These are phyloP conservation scores for Erucastrum elatum DNA, from an alignment of 345 rosid genomes.

Conservation along the genomic window DNA sequence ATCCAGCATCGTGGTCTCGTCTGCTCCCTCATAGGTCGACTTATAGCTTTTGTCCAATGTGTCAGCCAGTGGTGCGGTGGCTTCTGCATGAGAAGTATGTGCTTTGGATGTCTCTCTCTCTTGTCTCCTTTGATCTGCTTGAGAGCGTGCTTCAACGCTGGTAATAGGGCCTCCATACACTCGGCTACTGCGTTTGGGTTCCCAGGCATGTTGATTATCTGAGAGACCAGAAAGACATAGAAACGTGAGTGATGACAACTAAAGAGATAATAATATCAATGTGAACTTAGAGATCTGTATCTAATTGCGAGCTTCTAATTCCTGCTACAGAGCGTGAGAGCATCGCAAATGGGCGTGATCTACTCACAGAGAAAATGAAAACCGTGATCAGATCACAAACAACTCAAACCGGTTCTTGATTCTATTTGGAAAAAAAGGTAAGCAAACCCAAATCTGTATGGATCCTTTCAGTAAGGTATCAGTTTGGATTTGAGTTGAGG, in stretches of 20 bases:
- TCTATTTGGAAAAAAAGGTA: background rate
- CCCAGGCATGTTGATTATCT: conserved; percentile 98
- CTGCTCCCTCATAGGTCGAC: conserved; percentile 43
- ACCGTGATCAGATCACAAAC: background rate
- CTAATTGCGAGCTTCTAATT: conserved; percentile 86
- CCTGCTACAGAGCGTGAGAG: conserved; percentile 89
- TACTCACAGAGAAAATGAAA: conserved; percentile 35
- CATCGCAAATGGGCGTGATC: conserved; percentile 94
- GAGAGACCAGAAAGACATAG: conserved; percentile 3
- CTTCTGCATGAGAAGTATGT: conserved; percentile 68
- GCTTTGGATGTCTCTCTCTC: conserved; percentile 90
- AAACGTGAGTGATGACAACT: conserved; percentile 13
- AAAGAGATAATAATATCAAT: background rate
- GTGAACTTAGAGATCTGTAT: conserved; percentile 42
- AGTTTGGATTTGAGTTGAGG: no score
- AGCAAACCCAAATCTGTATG: background rate
- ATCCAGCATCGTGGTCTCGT: conserved; percentile 36
- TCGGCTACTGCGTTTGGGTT: conserved; percentile 92
- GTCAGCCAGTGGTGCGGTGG: conserved; percentile 46
- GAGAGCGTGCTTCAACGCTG: conserved; percentile 81
- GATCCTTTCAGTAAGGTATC: no score
- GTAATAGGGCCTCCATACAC: conserved; percentile 90
- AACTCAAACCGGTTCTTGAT: no score
- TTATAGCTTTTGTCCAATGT: conserved; percentile 74
- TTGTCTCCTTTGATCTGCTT: conserved; percentile 94